Base-by-base conservation (phyloP, 2,329 filamentous ascomycete genomes). In the Grosmannia clavigera region DNA sequence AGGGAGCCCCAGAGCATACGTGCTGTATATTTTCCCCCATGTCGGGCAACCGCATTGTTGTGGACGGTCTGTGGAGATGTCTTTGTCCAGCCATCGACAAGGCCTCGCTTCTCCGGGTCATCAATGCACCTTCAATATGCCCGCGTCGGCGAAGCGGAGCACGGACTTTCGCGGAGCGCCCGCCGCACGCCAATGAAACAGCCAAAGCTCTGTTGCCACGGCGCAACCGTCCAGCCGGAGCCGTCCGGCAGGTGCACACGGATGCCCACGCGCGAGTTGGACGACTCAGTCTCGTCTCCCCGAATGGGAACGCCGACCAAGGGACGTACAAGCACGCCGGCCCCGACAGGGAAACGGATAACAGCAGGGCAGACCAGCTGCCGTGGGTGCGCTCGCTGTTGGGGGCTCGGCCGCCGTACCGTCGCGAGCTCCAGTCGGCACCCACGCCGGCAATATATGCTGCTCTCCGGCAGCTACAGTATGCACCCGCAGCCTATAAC, bases 61-160 rank as follows among this genome's bases (percentile, higher is more conserved):
- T 77, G 43, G 83, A 87, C 69, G 81, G 83, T 62, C 75, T 87
- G 54, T 85, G 83, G 81, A 80, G 80, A 67, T 85, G 80, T 67
- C 72, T 87, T 19, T 86, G 81, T 66, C 83, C 83, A 14, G 78
- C 76, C 10, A 73, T 81, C 61, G 78, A 81, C 65, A 64, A 70
- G 7, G 61, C 66, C 5, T 67, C 70, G 2, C 67, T 78, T 14
- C 69, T 70, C 4, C 72, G 66, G 58, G 67, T 72, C 19, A 61
- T 72, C 60, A 64, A 60, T 35, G 59, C 52, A 16, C 62, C 67
- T 16, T 27, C 6, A 29, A 7, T 14, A 9, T 10, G n/a, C 6
- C 7, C 11, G 31, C 53, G 33, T 3, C 31, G 31, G 3, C 52
- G 19, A 40, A 10, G n/a, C 31, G 31, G 31, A 35, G n/a, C 53